Percentiles rank a stretch among this genome's conserved stretches.
These are phyloP conservation scores for Punica granatum DNA, from an alignment of 345 rosid species.

Conservation along the genomic window DNA sequence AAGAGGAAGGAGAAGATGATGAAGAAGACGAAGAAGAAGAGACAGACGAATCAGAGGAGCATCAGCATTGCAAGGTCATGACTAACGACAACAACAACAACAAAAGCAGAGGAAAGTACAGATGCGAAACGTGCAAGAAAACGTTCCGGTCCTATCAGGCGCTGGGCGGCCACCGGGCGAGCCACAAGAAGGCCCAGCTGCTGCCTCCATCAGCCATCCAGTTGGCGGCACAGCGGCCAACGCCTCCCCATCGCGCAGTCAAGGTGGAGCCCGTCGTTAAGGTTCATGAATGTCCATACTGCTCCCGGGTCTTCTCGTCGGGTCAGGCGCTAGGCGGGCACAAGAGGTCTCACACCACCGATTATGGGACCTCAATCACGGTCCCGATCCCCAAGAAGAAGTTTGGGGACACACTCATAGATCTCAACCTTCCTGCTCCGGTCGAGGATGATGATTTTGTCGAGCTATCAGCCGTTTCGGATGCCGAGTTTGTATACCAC, in stretches of 20 bases:
- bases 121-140: constrained; percentile 77
- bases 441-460: constrained; percentile 54
- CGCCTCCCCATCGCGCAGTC: constrained; percentile 26
- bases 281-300: constrained; percentile 76
- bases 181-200: constrained; percentile 47
- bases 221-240: not conserved
- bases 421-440: constrained; percentile 93
- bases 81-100: constrained; percentile 25
- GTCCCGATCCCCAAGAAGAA: constrained; percentile 17
- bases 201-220: not conserved
- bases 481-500: constrained; percentile 48
- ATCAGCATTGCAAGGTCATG: constrained; percentile 32
- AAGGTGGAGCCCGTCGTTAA: constrained; percentile 27
- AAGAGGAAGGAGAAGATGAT: constrained; percentile 25
- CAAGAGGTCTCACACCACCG: constrained; percentile 72
- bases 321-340: constrained; percentile 99
- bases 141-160: constrained; percentile 89
- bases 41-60: constrained; percentile 23
- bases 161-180: constrained; percentile 86
- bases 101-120: constrained; percentile 41
- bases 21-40: constrained; percentile 17
- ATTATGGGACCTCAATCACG: constrained; percentile 19
- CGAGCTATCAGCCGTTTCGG: constrained; percentile 67
- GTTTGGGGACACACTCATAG: constrained; percentile 43
- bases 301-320: constrained; percentile 70